Conservation (phyloP, 345 rosid species). For the Gossypium anomalum region DNA sequence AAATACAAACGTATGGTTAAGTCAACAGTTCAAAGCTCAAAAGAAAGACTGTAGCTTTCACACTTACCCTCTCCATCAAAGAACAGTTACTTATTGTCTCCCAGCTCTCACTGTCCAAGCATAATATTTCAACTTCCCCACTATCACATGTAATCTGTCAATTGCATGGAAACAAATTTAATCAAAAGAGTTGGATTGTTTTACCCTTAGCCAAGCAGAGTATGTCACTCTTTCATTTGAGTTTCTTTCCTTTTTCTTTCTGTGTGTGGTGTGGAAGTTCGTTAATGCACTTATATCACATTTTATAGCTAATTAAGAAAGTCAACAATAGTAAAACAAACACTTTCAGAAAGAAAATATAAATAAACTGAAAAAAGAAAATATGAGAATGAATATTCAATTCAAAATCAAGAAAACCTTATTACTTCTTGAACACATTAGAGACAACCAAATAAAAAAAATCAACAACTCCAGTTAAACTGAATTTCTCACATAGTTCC, state of each 20-base stretch:
- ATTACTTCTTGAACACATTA: not conserved
- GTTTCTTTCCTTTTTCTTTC: no score
- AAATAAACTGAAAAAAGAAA: not conserved
- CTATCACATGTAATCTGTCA: slow-evolving; percentile 48
- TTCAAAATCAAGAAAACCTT: not conserved
- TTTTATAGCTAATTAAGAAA: no score
- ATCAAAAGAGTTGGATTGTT: not conserved
- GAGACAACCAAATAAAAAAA: not conserved
- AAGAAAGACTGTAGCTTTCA: slow-evolving; percentile 3
- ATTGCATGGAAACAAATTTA: slow-evolving; percentile 12
- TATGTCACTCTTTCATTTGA: not conserved
- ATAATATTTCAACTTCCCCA: slow-evolving; percentile 43
- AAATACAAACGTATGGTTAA: not conserved
- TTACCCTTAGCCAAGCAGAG: not conserved
- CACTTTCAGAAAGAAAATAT: not conserved
- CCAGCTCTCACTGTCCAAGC: slow-evolving; percentile 49
- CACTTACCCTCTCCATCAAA: slow-evolving; percentile 37
- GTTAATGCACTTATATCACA: no score
- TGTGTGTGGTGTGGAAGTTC: no score
- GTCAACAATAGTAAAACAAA: not conserved
- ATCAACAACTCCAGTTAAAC: not conserved
- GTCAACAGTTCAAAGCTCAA: slow-evolving; percentile 4
- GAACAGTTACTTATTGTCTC: slow-evolving; percentile 38
- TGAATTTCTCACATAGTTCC: not conserved
- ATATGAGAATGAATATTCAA: not conserved